A percentile compares a stretch with the other conserved stretches of the same genome.
Conservation (phyloP, 768 basidiomycete genomes). For the Artomyces pyxidatus region DNA sequence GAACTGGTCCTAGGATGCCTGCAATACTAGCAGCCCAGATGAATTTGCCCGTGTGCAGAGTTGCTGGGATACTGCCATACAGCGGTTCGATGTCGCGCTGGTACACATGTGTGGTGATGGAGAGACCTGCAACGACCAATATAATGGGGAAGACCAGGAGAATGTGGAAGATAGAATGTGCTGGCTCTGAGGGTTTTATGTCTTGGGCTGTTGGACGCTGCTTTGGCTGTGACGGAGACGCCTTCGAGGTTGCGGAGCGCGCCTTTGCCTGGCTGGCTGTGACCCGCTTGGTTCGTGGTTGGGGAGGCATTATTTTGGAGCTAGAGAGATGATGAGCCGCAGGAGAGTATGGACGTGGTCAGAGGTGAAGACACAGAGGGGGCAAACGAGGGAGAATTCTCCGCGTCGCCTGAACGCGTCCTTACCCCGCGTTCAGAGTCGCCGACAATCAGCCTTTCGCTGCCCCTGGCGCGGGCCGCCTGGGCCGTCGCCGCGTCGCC, state of each 20-base stretch:
- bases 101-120: constrained; percentile 55
- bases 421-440: not conserved
- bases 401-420: not conserved
- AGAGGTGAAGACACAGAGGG: too few species aligned
- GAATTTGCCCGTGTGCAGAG: constrained; percentile 36
- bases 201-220: not conserved
- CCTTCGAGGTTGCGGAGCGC: not conserved
- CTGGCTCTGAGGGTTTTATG: too few species aligned
- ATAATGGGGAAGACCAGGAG: constrained; percentile 20
- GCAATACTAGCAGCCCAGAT: constrained; percentile 25
- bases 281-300: constrained; percentile 8
- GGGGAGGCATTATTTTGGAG: constrained; percentile 8
- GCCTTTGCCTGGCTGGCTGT: not conserved
- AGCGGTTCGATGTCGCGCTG: constrained; percentile 58
- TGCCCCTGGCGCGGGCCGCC: not conserved
- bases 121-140: constrained; percentile 29
- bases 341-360: too few species aligned
- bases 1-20: constrained; percentile 27
- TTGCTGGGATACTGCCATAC: constrained; percentile 55
- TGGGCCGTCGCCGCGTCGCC: not conserved
- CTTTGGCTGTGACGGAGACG: not conserved
- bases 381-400: too few species aligned
- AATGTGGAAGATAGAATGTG: constrained; percentile 2
- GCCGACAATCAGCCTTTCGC: too few species aligned
- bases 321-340: not conserved